These are phyloP conservation scores for Salix exigua DNA, from an alignment of 345 rosid genomes.

Conservation along the genomic window DNA sequence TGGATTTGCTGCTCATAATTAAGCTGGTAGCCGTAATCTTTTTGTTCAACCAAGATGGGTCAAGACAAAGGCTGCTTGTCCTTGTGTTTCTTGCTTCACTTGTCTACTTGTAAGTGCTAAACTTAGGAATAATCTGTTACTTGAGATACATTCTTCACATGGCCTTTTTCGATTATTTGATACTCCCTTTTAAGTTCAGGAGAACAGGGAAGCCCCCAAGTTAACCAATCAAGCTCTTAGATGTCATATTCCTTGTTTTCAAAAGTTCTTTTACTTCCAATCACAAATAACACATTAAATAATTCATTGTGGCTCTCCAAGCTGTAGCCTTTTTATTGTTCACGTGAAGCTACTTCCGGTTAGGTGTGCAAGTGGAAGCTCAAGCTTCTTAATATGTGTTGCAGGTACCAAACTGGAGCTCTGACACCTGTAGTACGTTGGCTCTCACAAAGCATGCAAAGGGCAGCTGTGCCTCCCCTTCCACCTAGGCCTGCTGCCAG, in stretches of 20 bases:
- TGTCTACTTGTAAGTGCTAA: conserved; percentile 73
- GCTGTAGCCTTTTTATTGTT: background rate
- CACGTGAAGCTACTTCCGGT: background rate
- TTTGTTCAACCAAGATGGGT: conserved; percentile 97
- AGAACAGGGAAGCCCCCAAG: background rate
- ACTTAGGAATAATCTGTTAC: background rate
- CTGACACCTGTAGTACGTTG: conserved; percentile 81
- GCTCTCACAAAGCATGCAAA: conserved; percentile 97
- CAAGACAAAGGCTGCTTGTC: conserved; percentile 79
- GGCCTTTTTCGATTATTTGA: background rate
- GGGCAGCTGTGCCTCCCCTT: conserved; percentile 89
- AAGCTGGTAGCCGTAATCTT: conserved; percentile 94
- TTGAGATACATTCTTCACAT: background rate
- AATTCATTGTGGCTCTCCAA: background rate
- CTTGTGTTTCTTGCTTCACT: conserved; percentile 82
- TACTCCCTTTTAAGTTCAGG: background rate
- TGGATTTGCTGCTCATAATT: conserved; percentile 79
- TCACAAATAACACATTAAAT: background rate
- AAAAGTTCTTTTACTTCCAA: background rate
- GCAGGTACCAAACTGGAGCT: conserved; percentile 97
- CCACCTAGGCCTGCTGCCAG: conserved; percentile 66
- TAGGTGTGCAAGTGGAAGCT: background rate
- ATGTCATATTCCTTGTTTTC: background rate
- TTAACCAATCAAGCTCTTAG: background rate
- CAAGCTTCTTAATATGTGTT: conserved; percentile 8